Evolutionary conservation across 495 filamentous ascomycete genomes (phyloP).

Genomic region (Penicillium manginii): DNA sequence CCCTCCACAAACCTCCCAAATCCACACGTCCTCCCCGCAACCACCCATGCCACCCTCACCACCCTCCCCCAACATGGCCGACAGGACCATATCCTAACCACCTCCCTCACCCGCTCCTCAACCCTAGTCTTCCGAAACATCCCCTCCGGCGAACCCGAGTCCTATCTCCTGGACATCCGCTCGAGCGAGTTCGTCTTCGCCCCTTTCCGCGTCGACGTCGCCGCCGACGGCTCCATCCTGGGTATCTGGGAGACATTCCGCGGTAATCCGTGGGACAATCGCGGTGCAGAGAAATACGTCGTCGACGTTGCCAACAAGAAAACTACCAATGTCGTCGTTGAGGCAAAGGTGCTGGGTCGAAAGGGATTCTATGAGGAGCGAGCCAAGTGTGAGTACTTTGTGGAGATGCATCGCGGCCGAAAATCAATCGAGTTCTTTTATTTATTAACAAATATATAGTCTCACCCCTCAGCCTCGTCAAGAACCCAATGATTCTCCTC

Average conservation of each 20-base stretch:
- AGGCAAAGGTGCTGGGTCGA: constrained; percentile 60
- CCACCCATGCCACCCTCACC: constrained; percentile 69
- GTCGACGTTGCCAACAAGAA: constrained; percentile 23
- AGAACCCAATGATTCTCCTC: constrained; percentile 94
- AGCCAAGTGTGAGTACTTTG: constrained; percentile 66
- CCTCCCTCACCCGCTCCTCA: constrained; percentile 65
- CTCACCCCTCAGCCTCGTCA: constrained; percentile 71
- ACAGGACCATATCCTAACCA: constrained; percentile 54
- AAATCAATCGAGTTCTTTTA: too few species aligned
- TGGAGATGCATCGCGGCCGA: too few species aligned
- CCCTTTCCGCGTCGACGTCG: constrained; percentile 76
- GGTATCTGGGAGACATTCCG: constrained; percentile 84
- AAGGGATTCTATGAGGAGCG: constrained; percentile 78
- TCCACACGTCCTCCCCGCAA: constrained; percentile 45
- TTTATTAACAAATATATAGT: constrained; percentile 30
- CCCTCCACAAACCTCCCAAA: constrained; percentile 46
- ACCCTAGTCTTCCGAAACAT: constrained; percentile 73
- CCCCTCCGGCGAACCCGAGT: constrained; percentile 45
- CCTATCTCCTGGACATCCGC: constrained; percentile 81
- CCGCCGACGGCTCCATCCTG: constrained; percentile 43
- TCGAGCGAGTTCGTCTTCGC: constrained; percentile 71
- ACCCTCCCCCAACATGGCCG: constrained; percentile 60
- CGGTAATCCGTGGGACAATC: constrained; percentile 87
- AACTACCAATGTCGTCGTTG: constrained; percentile 49
- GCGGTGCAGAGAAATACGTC: constrained; percentile 61